Evolutionary conservation across 768 basidiomycete species (phyloP).

Genomic region (Pleurotus platypus): DNA sequence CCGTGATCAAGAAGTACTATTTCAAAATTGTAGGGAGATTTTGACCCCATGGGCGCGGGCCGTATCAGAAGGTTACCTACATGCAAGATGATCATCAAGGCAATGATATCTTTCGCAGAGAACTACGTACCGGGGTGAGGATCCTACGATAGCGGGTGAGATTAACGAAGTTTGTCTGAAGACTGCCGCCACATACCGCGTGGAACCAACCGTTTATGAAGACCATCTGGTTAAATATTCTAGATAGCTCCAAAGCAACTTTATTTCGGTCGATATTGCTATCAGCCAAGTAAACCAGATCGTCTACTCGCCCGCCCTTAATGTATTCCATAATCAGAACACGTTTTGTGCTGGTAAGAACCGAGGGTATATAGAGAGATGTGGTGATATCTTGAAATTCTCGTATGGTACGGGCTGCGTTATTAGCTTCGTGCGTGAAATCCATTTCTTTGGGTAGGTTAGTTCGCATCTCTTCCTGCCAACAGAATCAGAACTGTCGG

Average conservation of each 20-base stretch:
- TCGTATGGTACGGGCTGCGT: constrained; percentile 64
- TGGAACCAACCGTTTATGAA: constrained; percentile 92
- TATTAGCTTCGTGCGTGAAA: constrained; percentile 85
- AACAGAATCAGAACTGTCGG: constrained; percentile 31
- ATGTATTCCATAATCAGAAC: constrained; percentile 96
- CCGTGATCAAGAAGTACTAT: constrained; percentile 94
- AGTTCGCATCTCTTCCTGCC: constrained; percentile 88
- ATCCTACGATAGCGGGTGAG: constrained; percentile 44
- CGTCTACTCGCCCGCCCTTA: constrained; percentile 84
- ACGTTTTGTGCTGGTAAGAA: constrained; percentile 77
- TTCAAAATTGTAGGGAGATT: constrained; percentile 92
- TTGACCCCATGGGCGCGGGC: constrained; percentile 54
- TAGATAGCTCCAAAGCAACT: constrained; percentile 84
- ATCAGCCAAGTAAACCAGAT: constrained; percentile 76
- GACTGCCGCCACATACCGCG: constrained; percentile 46
- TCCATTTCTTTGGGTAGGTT: constrained; percentile 94
- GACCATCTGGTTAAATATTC: constrained; percentile 94
- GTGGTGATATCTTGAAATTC: constrained; percentile 73
- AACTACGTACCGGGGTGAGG: constrained; percentile 70
- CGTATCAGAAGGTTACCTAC: constrained; percentile 89
- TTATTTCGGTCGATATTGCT: constrained; percentile 89
- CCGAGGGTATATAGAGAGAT: constrained; percentile 85
- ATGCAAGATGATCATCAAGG: constrained; percentile 5
- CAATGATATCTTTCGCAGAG: neutral
- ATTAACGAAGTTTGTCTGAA: neutral